These are phyloP conservation scores for Solanum etuberosum DNA, from an alignment of 257 asterid species.

Conservation along the genomic window DNA sequence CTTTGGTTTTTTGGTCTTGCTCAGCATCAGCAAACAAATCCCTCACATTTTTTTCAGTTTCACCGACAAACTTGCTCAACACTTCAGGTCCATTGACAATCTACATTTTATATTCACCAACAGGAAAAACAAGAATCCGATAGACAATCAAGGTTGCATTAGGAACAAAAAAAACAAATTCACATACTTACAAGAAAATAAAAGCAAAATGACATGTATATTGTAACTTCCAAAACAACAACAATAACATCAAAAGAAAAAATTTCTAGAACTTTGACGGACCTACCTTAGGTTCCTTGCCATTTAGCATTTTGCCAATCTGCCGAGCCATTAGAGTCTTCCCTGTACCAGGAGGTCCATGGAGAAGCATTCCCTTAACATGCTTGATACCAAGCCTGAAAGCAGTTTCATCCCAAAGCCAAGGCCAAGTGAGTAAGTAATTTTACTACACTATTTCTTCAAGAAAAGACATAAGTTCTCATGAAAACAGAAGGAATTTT, in stretches of 20 bases:
- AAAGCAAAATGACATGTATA: background rate
- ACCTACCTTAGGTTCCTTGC: constrained; percentile 95
- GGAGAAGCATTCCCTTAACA: constrained; percentile 97
- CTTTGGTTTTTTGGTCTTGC: constrained; percentile 81
- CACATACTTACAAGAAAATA: background rate
- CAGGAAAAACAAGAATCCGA: background rate
- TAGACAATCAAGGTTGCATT: constrained; percentile 1
- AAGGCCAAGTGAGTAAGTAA: constrained; percentile 6
- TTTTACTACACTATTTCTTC: background rate
- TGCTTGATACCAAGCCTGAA: constrained; percentile 93
- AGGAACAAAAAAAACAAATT: background rate
- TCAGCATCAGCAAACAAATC: constrained; percentile 99
- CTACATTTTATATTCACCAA: constrained; percentile 25
- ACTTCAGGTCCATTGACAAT: constrained; percentile 99
- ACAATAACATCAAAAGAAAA: background rate
- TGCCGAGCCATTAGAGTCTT: constrained; percentile 99
- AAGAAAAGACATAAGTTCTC: background rate
- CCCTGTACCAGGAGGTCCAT: constrained; percentile 99
- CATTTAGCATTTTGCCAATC: constrained; percentile 94
- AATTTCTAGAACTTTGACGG: background rate
- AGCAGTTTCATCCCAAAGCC: constrained; percentile 7
- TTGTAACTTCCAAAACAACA: background rate
- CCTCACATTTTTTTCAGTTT: constrained; percentile 94
- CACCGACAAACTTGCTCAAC: constrained; percentile 94
- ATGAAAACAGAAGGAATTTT: constrained; percentile 1